Evolutionary conservation across 495 filamentous ascomycete genomes (phyloP).

Genomic region (Daldinia grandis): DNA sequence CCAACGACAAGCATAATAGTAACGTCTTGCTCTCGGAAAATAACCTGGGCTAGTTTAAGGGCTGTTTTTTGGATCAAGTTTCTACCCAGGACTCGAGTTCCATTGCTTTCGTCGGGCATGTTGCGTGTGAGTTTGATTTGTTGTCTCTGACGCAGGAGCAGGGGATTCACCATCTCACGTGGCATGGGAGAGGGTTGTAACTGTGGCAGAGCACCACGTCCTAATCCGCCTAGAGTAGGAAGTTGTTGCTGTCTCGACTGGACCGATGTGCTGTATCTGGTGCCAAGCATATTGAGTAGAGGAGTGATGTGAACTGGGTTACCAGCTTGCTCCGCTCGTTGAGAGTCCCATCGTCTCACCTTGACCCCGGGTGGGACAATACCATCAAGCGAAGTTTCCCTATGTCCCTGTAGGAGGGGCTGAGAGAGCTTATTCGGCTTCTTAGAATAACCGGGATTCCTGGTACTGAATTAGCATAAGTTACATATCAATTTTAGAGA

Average conservation of each 20-base stretch:
- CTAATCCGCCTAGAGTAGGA: neutral
- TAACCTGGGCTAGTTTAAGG: neutral
- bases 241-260: neutral
- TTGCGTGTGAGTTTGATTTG: neutral
- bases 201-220: neutral
- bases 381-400: conserved; percentile 19
- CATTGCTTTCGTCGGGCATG: neutral
- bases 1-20: neutral
- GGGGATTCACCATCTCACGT: neutral
- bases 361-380: conserved; percentile 30
- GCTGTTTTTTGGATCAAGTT: neutral
- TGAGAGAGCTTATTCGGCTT: neutral
- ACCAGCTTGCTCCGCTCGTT: neutral
- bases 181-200: neutral
- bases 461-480: conserved; percentile 7
- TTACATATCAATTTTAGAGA: neutral
- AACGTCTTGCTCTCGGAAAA: neutral
- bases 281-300: neutral
- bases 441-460: conserved; percentile 11
- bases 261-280: neutral
- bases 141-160: neutral
- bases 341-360: conserved; percentile 33
- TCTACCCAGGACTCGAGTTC: neutral
- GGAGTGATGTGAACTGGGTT: neutral
- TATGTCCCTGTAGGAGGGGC: neutral